Conservation (phyloP, 2,329 filamentous ascomycete species). For the Colletotrichum sp. region DNA sequence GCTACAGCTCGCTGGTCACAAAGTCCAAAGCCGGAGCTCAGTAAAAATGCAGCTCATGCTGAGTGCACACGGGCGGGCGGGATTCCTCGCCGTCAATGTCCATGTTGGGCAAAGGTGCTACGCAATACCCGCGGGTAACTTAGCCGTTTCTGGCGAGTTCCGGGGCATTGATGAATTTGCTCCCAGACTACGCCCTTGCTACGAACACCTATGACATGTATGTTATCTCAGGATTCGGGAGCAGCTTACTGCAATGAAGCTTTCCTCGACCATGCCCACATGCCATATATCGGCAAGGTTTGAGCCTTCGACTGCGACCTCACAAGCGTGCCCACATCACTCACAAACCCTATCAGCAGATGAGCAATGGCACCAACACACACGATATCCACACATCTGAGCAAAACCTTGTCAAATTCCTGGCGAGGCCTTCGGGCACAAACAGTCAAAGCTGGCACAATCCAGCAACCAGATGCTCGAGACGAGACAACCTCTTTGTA, state of each 20-base stretch:
- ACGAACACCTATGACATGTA: not conserved
- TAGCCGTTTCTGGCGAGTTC: not conserved
- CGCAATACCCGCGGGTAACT: not conserved
- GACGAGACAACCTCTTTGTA: not conserved
- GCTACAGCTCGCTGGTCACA: not conserved
- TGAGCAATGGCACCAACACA: not conserved
- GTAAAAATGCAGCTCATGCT: not conserved
- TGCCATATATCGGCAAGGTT: not conserved
- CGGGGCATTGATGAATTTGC: not conserved
- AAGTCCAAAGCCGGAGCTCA: not conserved
- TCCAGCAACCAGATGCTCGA: not conserved
- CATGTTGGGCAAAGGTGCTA: not conserved
- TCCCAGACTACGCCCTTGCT: not conserved
- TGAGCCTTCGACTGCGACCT: not conserved
- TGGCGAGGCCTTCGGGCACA: not conserved
- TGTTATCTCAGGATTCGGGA: not conserved
- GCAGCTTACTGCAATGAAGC: accelerated
- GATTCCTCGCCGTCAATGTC: not conserved
- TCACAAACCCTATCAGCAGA: not conserved
- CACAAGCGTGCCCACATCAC: not conserved
- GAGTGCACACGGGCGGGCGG: not conserved
- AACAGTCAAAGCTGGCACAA: not conserved
- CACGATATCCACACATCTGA: not conserved
- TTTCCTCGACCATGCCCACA: not conserved
- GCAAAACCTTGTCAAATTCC: not conserved